Base-by-base conservation (phyloP, 768 basidiomycete species). In the Termitomyces bulborhizus region DNA sequence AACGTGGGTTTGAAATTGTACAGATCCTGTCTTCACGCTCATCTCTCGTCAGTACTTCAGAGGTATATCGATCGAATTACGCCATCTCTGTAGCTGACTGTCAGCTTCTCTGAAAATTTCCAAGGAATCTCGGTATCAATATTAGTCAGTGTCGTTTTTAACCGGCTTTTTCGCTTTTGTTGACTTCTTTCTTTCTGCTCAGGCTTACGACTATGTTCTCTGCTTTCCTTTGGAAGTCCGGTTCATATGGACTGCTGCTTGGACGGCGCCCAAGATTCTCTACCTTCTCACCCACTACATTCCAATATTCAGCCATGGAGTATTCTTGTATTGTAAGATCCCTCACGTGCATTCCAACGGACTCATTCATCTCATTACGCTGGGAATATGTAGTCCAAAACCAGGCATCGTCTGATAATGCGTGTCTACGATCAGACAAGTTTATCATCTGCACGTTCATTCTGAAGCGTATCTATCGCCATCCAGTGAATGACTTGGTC, bases 141-240 rank as follows among this genome's bases (percentile, higher is more conserved):
- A 34, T 15, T 34, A 21, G 46, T 47, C 4, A 11, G 46, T 5
- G 3, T 21, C 21, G 21, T 21, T 21, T 21, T 21, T 21, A 21
- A 21, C 21, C 21, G 21, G 21, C 31, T 47, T 36, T n/a, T 12
- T 2, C 6, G 5, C 6, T 31, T 46, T 11, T 46, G 15, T 16
- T 46, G 5, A 18, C 5, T n/a, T 8, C 27, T 3, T 21, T 1
- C 4, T 8, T 6, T 29, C 11, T 6, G 26, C 3, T 21, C 63
- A 69, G 31, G 66, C 46, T 29, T 60, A 67, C 26, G n/a, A 63
- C 32, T 45, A 56, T 24, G 18, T 64, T 59, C 49, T 68, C 62
- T 66, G 41, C 16, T 18, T 52, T n/a, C 6, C 9, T 11, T 48
- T 36, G 3, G 54, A 59, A 39, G 18, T 48, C 4, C 15, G 31